phyloP scores from a whole-genome alignment of 345 rosid species.

The Gossypium australe region DNA sequence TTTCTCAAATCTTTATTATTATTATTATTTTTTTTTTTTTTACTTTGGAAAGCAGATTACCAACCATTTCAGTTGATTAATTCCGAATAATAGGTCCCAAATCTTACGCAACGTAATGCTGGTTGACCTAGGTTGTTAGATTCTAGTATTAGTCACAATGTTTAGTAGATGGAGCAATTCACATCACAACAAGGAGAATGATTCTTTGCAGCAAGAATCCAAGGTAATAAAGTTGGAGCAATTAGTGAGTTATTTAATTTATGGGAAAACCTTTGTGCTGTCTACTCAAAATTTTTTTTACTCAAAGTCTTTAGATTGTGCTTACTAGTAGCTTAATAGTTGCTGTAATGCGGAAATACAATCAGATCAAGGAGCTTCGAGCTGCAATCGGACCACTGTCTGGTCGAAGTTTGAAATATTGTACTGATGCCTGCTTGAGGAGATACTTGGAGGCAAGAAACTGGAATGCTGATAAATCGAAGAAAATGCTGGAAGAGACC shows the following conservation, averaged over 20 bases:
- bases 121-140: slow-evolving; percentile 19
- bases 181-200: slow-evolving; percentile 46
- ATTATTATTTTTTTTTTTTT: not conserved
- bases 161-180: slow-evolving; percentile 54
- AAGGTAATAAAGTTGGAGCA: slow-evolving; percentile 41
- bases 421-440: slow-evolving; percentile 76
- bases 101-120: slow-evolving; percentile 8
- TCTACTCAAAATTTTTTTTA: not conserved
- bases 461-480: slow-evolving; percentile 74
- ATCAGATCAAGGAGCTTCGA: slow-evolving; percentile 63
- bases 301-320: too few relatives aligned
- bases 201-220: slow-evolving; percentile 35
- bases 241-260: not conserved
- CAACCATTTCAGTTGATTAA: not conserved
- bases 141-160: slow-evolving; percentile 34
- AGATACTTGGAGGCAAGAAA: slow-evolving; percentile 85
- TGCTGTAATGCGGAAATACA: not conserved
- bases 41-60: not conserved
- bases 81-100: not conserved
- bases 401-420: slow-evolving; percentile 41
- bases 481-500: slow-evolving; percentile 78
- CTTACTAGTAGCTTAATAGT: not conserved
- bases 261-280: not conserved
- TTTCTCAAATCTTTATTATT: not conserved
- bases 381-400: slow-evolving; percentile 53